Evolutionary conservation across 164 flowering plant species (phyloP), one percentile per base, ranked within the genome.

Genomic region (Dillenia suffruticosa): DNA sequence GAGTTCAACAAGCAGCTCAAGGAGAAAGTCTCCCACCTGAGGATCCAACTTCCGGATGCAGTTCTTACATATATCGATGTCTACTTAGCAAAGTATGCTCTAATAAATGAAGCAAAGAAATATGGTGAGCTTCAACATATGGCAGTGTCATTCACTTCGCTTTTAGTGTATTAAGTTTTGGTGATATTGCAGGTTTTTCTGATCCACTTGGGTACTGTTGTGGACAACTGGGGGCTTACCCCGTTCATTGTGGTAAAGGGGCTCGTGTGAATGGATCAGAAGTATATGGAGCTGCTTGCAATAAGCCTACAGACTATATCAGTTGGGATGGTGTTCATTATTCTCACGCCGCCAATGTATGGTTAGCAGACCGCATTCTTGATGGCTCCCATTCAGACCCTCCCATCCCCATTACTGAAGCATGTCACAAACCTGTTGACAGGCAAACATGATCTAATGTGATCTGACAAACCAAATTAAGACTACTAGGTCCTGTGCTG

Each of bases 261-360:
- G 48, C 43, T 1, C 13, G 44, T 1, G 67, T 71, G n/a, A 65
- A 75, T 54, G 76, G 70, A 2, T 62, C 53, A 9, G 69, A 71
- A 59, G 58, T 67, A 3, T 57, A 10, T 61, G 75, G 64, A 2
- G 57, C 12, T 12, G 16, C 61, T 32, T 72, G 79, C 22, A 15
- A 46, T 5, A 56, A 68, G 14, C 73, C 76, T 44, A 50, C 61
- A 1, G 44, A 46, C 9, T 58, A 57, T 53, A 59, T 69, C 16
- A 72, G 61, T 56, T 75, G 76, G 79, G 76, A 75, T 59, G 66
- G 76, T 2, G 10, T 60, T 10, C 76, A 75, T 62, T 69, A 71
- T 43, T 51, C 79, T 59, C 51, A 75, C 2, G 76, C 76, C 49
- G 79, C 76, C 16, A 75, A 75, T 54, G 56, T 49, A 3, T 68